phyloP scores from a whole-genome alignment of 805 yeast genomes.

The Saturnispora ahearnii region DNA sequence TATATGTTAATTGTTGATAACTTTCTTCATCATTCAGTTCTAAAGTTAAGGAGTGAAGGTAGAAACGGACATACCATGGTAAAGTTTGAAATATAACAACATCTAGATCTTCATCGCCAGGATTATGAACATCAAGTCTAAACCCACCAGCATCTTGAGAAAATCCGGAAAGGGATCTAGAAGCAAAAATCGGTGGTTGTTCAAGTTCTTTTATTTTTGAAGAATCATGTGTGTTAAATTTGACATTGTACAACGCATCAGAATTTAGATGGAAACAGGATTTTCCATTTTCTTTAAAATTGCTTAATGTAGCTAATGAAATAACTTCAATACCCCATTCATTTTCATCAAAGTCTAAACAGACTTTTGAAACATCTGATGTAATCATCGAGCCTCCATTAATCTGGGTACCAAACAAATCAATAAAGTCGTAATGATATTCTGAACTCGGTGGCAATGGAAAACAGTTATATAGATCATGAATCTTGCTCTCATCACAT shows the following conservation, averaged over 20 bases:
- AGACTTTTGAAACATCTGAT: constrained; percentile 32
- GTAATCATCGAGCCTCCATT: constrained; percentile 58
- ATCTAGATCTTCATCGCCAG: constrained; percentile 36
- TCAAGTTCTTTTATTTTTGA: constrained; percentile 30
- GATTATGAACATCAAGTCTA: constrained; percentile 69
- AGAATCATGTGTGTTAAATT: constrained; percentile 39
- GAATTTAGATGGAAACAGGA: constrained; percentile 21
- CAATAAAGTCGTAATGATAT: constrained; percentile 44
- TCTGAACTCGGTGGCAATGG: constrained; percentile 50
- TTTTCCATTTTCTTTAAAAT: constrained; percentile 6
- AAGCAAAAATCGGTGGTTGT: constrained; percentile 58
- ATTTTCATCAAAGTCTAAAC: constrained; percentile 32
- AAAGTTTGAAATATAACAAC: constrained; percentile 68
- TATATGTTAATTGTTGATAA: constrained; percentile 10
- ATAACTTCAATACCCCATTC: constrained; percentile 35
- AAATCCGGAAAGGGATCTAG: constrained; percentile 84
- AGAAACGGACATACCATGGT: constrained; percentile 90
- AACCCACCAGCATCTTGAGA: constrained; percentile 89
- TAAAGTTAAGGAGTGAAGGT: constrained; percentile 56
- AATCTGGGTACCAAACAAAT: constrained; percentile 62
- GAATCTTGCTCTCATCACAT: constrained; percentile 59
- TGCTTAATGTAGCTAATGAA: constrained; percentile 4
- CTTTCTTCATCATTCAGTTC: constrained; percentile 18
- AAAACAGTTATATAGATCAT: constrained; percentile 64
- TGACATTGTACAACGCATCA: constrained; percentile 28